A percentile compares a stretch with the other conserved stretches of the same genome.
Evolutionary conservation across 192 early-diverging fungal genomes (phyloP).

Genomic region (Coemansia sp.): DNA sequence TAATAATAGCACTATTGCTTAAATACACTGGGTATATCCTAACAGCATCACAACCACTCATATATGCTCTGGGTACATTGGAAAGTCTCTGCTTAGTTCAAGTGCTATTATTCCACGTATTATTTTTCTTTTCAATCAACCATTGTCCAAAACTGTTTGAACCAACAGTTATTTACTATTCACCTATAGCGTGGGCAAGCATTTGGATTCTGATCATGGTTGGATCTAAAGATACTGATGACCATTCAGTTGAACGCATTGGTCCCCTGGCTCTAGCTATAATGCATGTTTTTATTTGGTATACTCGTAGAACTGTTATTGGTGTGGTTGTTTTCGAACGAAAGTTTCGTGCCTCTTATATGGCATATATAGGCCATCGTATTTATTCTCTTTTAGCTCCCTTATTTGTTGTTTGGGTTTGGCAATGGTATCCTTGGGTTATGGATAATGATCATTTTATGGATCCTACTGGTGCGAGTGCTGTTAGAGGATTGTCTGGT

Average conservation of each 20-base stretch:
- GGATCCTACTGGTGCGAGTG: too few species aligned
- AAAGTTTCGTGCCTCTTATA: conserved; percentile 22
- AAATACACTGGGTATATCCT: conserved; percentile 31
- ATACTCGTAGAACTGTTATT: conserved; percentile 43
- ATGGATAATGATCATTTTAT: too few species aligned
- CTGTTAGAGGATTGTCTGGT: conserved; percentile 21
- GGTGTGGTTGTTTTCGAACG: conserved; percentile 47
- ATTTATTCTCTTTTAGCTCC: conserved; percentile 42
- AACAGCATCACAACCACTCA: too few species aligned
- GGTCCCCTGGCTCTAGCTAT: conserved; percentile 22
- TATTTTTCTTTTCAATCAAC: conserved; percentile 38
- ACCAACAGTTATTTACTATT: conserved; percentile 27
- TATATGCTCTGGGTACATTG: conserved; percentile 36
- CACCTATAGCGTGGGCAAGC: conserved; percentile 50
- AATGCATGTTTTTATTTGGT: conserved; percentile 50
- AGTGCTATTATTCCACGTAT: conserved; percentile 36
- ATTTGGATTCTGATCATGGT: conserved; percentile 38
- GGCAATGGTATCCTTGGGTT: conserved; percentile 41
- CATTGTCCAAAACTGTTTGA: conserved; percentile 35
- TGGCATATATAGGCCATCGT: conserved; percentile 35
- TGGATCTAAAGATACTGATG: too few species aligned
- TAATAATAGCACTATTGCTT: conserved; percentile 18
- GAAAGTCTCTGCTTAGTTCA: conserved; percentile 25
- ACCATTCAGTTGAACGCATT: too few species aligned
- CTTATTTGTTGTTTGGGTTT: conserved; percentile 20